Conservation (phyloP, 2,329 filamentous ascomycete species). For the Aulographum hederae region DNA sequence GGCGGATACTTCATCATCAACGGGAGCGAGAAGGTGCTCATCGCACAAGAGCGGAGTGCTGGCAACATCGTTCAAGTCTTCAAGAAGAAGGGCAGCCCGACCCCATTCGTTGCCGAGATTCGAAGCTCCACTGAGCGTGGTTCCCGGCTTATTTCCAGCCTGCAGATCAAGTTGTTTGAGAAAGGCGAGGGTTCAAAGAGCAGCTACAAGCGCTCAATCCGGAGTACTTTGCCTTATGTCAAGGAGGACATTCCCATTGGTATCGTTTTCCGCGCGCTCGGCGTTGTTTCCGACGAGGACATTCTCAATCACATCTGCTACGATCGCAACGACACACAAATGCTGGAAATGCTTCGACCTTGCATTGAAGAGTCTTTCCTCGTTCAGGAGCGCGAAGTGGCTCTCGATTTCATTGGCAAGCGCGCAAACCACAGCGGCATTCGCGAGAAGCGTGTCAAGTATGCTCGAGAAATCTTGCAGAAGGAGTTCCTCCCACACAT, state of each 20-base stretch:
- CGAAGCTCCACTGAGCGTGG: slow-evolving; percentile 93
- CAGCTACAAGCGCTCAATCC: slow-evolving; percentile 72
- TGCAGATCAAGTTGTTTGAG: slow-evolving; percentile 76
- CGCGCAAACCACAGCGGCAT: slow-evolving; percentile 55
- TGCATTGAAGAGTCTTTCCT: slow-evolving; percentile 95
- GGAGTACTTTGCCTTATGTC: slow-evolving; percentile 82
- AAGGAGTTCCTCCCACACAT: slow-evolving; percentile 96
- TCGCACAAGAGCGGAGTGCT: slow-evolving; percentile 91
- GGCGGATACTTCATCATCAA: slow-evolving; percentile 99
- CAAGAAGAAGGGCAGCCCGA: slow-evolving; percentile 91
- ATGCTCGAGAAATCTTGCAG: slow-evolving; percentile 85
- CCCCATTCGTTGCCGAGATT: slow-evolving; percentile 88
- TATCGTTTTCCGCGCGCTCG: slow-evolving; percentile 87
- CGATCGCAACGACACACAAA: slow-evolving; percentile 83
- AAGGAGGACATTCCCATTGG: slow-evolving; percentile 86
- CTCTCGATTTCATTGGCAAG: slow-evolving; percentile 88
- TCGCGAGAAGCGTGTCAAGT: slow-evolving; percentile 77
- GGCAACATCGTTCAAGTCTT: slow-evolving; percentile 99
- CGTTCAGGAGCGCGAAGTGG: slow-evolving; percentile 87
- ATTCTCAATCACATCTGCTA: slow-evolving; percentile 97
- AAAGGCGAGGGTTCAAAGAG: slow-evolving; percentile 69
- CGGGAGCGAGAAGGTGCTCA: slow-evolving; percentile 94
- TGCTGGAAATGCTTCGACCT: slow-evolving; percentile 93
- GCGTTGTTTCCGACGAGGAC: slow-evolving; percentile 92
- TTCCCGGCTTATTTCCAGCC: slow-evolving; percentile 79